Percentiles rank a stretch among this genome's conserved stretches.
Conservation (phyloP, 2,329 filamentous ascomycete species). For the Xylaria sp. region DNA sequence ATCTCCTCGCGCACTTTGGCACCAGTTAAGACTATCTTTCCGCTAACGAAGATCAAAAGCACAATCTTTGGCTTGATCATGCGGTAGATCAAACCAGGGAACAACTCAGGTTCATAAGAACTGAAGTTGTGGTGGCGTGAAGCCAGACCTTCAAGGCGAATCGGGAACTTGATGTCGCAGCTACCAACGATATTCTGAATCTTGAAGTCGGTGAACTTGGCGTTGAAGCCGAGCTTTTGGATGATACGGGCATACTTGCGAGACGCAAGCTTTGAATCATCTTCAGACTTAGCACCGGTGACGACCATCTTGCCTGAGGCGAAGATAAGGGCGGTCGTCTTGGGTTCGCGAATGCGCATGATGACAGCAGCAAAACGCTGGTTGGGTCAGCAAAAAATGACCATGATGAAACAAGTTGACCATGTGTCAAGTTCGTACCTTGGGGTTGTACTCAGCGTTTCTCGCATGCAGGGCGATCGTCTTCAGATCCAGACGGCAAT, state of each 20-base stretch:
- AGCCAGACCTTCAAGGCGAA: constrained; percentile 93
- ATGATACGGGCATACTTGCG: constrained; percentile 99
- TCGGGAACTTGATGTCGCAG: constrained; percentile 99
- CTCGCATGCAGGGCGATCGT: constrained; percentile 97
- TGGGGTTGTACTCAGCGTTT: constrained; percentile 98
- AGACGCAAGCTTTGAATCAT: constrained; percentile 95
- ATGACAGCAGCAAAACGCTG: constrained; percentile 99
- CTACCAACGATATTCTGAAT: constrained; percentile 99
- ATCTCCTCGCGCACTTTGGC: constrained; percentile 99
- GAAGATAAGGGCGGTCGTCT: constrained; percentile 98
- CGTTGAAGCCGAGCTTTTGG: constrained; percentile 99
- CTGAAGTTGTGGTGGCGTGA: constrained; percentile 99
- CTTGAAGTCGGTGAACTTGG: constrained; percentile 99
- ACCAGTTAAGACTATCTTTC: constrained; percentile 97
- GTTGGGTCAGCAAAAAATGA: constrained; percentile 37
- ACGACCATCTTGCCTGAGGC: constrained; percentile 99
- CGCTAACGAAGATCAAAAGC: constrained; percentile 95
- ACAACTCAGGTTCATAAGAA: constrained; percentile 97
- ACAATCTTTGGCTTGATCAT: constrained; percentile 99
- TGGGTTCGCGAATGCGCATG: constrained; percentile 99
- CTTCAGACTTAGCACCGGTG: constrained; percentile 96
- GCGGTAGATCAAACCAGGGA: constrained; percentile 98
- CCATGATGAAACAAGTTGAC: constrained; percentile 30
- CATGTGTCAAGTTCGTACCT: constrained; percentile 69
- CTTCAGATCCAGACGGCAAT: constrained; percentile 97